These are phyloP conservation scores for Tagetes patula DNA, from an alignment of 129 eudicot genomes.

Conservation along the genomic window DNA sequence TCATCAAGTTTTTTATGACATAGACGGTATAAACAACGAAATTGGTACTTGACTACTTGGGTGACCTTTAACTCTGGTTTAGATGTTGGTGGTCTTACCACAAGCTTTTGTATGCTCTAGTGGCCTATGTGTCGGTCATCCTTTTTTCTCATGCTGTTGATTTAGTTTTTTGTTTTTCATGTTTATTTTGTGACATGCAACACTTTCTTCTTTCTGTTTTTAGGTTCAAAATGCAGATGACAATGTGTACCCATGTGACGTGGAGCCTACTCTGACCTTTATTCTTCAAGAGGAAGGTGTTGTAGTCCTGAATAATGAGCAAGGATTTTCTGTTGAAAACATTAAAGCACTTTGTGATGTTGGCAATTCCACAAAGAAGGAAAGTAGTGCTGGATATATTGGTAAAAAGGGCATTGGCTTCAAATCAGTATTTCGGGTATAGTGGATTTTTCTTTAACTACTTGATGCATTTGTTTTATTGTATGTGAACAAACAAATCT, in stretches of 20 bases:
- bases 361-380: conserved; percentile 92
- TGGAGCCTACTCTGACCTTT: conserved; percentile 82
- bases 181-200: conserved; percentile 13
- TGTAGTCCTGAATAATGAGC: conserved; percentile 75
- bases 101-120: not conserved
- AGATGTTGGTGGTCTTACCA: not conserved
- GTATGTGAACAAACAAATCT: conserved; percentile 3
- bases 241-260: conserved; percentile 61
- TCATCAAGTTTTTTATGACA: not conserved
- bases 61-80: not conserved
- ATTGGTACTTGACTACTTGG: not conserved
- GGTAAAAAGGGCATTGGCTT: conserved; percentile 99
- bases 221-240: conserved; percentile 99
- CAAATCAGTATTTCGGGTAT: conserved; percentile 97
- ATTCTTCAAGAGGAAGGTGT: conserved; percentile 72
- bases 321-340: conserved; percentile 71
- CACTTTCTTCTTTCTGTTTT: not conserved
- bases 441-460: conserved; percentile 9
- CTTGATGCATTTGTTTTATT: not conserved
- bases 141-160: not conserved
- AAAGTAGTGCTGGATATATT: conserved; percentile 75
- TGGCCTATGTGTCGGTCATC: not conserved
- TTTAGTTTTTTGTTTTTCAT: not conserved
- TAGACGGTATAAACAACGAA: not conserved
- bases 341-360: conserved; percentile 97